Evolutionary conservation across 164 flowering plant genomes (phyloP).

Genomic region (Chloranthus sessilifolius): DNA sequence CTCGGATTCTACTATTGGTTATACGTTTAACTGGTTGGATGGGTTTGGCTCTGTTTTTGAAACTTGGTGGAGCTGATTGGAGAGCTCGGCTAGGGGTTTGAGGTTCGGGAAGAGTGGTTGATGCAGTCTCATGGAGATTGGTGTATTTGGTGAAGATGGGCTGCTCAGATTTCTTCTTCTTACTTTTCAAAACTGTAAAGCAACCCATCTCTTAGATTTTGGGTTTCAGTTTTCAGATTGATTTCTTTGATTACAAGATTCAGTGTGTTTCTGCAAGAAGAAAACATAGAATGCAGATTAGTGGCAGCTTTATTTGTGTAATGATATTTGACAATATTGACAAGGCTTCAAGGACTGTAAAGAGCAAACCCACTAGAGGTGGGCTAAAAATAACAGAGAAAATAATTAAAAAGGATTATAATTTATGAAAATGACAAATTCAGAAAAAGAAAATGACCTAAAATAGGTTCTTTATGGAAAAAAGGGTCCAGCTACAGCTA

Average conservation of each 20-base stretch:
- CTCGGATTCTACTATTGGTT: conserved; percentile 43
- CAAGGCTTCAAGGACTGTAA: background rate
- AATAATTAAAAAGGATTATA: no score
- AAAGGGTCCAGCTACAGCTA: no score
- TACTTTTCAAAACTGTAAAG: conserved; percentile 68
- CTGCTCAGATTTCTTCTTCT: conserved; percentile 65
- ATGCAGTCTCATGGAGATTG: conserved; percentile 41
- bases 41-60: conserved; percentile 58
- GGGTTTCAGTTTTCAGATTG: conserved; percentile 2
- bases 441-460: no score
- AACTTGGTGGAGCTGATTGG: conserved; percentile 98
- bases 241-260: no score
- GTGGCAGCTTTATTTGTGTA: no score
- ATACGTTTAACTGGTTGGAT: conserved; percentile 32
- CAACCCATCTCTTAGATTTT: conserved; percentile 62
- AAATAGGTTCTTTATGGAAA: no score
- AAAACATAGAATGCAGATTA: background rate
- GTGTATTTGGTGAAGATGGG: conserved; percentile 24
- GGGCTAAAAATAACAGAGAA: background rate
- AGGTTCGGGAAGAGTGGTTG: conserved; percentile 85
- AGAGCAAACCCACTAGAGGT: background rate
- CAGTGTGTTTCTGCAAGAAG: conserved; percentile 14
- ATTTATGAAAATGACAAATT: no score
- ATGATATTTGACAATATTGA: background rate
- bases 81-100: conserved; percentile 43